Evolutionary conservation across 139 green algal genomes (phyloP), one percentile per base, ranked within the genome.

Genomic region (Yamagishiella unicocca): DNA sequence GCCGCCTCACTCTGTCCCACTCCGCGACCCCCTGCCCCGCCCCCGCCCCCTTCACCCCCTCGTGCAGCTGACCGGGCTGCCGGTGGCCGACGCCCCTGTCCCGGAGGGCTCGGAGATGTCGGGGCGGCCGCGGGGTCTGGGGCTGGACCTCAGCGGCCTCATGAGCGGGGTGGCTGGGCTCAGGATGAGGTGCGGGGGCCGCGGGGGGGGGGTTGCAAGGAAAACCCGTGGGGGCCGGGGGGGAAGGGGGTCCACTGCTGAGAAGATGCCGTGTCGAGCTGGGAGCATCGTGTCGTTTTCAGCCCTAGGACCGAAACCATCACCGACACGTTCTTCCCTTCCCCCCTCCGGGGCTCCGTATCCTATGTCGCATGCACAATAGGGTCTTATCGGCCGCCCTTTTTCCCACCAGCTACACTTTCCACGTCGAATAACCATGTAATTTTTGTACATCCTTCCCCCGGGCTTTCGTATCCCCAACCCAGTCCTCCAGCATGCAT

Each of bases 31-130:
- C n/a, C n/a, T n/a, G n/a, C n/a, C n/a, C n/a, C n/a, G n/a, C n/a
- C n/a, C n/a, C n/a, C n/a, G n/a, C n/a, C n/a, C n/a, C n/a, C n/a
- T n/a, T n/a, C n/a, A n/a, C n/a, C n/a, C n/a, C n/a, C n/a, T n/a
- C n/a, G 12, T 61, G 43, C 50, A 83, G 75, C 53, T 83, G 33
- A 54, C 75, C 1, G 75, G 75, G 0, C 46, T 83, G 33, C 75
- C 75, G 8, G 50, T 71, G 33, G 17, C 31, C 53, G 50, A 83
- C 73, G 40, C 73, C 6, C 75, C 75, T 10, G 43, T 12, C 46
- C 46, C 75, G 3, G 35, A 42, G 8, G 43, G 29, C 9, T 27
- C 73, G 14, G 24, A n/a, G 17, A 19, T 0, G 40, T 9, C 73
- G 10, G 73, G 29, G 8, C 45, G 43, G 27, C 19, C 29, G 3